Base-by-base conservation (phyloP, 768 basidiomycete species). In the Polyporus arcularius region DNA sequence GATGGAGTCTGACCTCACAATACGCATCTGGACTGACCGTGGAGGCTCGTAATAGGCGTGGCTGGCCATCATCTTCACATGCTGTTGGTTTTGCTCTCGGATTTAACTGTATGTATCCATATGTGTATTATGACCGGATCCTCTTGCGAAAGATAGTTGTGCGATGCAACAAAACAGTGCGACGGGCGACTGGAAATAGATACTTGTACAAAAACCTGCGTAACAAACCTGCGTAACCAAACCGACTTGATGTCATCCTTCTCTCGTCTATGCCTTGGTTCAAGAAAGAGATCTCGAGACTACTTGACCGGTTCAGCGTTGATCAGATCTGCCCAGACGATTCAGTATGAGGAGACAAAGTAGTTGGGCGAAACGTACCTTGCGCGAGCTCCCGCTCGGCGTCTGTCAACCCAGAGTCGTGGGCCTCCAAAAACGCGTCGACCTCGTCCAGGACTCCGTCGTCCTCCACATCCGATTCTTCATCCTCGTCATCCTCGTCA, bases 381-480 rank as follows among this genome's bases (percentile, higher is more conserved):
- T 88, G 87, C 7, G 89, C 89, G 21, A 89, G 82, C 65, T 85
- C 83, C 72, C 88, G 85, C 68, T 94, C 90, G 4, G 86, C 90
- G 60, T 90, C 89, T 4, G 88, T 86, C 55, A 94, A 77, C 16
- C 92, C 91, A 7, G 89, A 86, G 75, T 94, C 95, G 71, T 98
- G 92, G 2, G 92, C 95, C 69, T 97, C 94, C 46, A 98, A 78
- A 82, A 96, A 96, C 0, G 94, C 94, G 69, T 96, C 94, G 35
- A 89, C 92, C 81, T 96, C 95, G 69, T 96, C 92, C 87, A 98
- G 83, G 49, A 96, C 92, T 58, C 85, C 85, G 63, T 89, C 87
- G 57, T 88, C 87, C 48, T 84, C 86, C 52, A 72, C 78, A 21
- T 74, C 80, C 41, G 61, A 66, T 52, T 80, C 85, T 14, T 76